phyloP scores from a whole-genome alignment of 2,329 filamentous ascomycete genomes.

The Nothophaeocryptopus gaeumannii region DNA sequence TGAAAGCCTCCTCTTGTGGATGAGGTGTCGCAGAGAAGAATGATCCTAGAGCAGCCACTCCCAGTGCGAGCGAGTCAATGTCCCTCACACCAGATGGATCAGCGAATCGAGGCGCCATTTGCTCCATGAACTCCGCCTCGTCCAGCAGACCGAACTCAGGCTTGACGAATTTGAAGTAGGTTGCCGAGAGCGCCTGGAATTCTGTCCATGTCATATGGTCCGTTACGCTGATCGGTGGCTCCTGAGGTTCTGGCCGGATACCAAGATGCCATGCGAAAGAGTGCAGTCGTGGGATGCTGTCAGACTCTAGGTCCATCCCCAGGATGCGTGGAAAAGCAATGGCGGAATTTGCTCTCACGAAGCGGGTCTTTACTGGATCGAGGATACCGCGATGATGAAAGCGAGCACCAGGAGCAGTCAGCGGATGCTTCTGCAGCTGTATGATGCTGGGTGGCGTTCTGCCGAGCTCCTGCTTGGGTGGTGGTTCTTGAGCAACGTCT shows the following conservation, averaged over 20 bases:
- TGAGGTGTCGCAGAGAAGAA: constrained; percentile 50
- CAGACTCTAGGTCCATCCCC: constrained; percentile 54
- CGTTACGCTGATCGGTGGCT: constrained; percentile 28
- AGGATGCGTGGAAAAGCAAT: constrained; percentile 56
- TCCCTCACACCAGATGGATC: constrained; percentile 32
- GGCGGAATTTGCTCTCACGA: constrained; percentile 41
- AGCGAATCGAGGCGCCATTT: constrained; percentile 27
- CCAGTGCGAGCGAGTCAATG: constrained; percentile 51
- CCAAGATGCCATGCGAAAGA: constrained; percentile 55
- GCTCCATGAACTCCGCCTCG: constrained; percentile 33
- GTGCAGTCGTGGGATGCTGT: constrained; percentile 53
- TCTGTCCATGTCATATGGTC: constrained; percentile 31
- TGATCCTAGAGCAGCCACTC: constrained; percentile 55
- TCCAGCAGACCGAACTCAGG: constrained; percentile 52
- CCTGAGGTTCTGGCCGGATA: constrained; percentile 28
- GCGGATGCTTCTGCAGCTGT: constrained; percentile 33
- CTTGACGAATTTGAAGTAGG: constrained; percentile 55
- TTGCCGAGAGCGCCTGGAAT: constrained; percentile 30
- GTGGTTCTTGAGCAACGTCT: constrained; percentile 26
- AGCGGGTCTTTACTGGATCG: constrained; percentile 36
- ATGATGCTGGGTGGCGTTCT: constrained; percentile 30
- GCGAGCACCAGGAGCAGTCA: constrained; percentile 35
- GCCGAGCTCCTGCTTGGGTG: constrained; percentile 22
- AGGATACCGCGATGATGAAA: constrained; percentile 38
- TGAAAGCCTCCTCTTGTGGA: constrained; percentile 45